Conservation (phyloP, 1,284 basidiomycete species). For the Ceratobasidium sp. region DNA sequence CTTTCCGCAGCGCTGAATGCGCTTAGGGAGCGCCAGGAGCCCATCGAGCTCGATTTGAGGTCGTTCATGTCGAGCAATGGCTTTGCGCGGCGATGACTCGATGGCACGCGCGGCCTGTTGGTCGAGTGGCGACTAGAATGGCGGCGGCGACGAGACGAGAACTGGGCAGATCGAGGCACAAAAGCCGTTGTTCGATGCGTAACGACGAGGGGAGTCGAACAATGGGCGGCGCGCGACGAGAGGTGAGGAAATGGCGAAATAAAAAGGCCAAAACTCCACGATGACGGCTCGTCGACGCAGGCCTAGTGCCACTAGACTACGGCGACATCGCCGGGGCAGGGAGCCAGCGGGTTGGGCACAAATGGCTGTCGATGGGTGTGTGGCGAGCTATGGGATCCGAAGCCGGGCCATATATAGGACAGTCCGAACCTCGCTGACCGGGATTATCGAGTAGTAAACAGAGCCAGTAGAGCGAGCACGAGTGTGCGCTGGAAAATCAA, state of each 20-base stretch:
- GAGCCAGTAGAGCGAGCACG: neutral
- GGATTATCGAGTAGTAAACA: neutral
- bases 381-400: too few species aligned
- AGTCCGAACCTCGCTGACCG: neutral
- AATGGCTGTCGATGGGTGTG: neutral
- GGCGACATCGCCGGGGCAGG: neutral
- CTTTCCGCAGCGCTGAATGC: neutral
- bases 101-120: neutral
- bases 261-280: neutral
- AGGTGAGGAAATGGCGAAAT: neutral
- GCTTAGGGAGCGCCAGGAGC: neutral
- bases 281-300: neutral
- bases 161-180: too few species aligned
- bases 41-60: slow-evolving; percentile 1
- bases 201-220: neutral
- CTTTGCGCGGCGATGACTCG: neutral
- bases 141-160: too few species aligned
- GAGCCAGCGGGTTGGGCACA: too few species aligned
- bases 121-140: neutral
- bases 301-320: too few species aligned
- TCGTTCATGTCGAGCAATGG: neutral
- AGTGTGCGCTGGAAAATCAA: neutral
- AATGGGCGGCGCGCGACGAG: neutral
- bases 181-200: too few species aligned
- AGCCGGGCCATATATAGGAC: too few species aligned